Conservation (phyloP, 768 basidiomycete genomes). For the Boletus fagicola region DNA sequence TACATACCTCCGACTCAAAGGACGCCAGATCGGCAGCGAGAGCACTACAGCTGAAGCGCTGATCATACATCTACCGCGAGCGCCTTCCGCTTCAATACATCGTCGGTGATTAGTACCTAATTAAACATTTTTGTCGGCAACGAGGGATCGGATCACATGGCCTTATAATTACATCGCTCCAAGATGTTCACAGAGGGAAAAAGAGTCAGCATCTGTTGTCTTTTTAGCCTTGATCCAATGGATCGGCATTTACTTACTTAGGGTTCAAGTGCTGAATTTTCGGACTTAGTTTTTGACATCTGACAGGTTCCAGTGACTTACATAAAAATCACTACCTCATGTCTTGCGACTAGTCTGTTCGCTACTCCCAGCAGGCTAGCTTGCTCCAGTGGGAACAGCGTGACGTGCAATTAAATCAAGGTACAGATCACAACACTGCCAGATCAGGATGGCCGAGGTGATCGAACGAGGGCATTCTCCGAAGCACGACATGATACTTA, state of each 20-base stretch:
- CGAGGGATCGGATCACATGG: conserved; percentile 47
- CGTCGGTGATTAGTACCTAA: conserved; percentile 24
- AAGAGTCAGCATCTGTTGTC: too few species aligned
- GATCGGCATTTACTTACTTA: too few species aligned
- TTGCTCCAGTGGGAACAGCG: background rate
- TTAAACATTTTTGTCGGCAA: conserved; percentile 24
- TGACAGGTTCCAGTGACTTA: background rate
- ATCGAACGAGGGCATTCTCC: background rate
- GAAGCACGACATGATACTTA: background rate
- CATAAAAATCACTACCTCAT: background rate
- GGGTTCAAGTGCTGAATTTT: too few species aligned
- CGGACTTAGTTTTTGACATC: too few species aligned
- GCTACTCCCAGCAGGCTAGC: background rate
- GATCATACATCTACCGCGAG: too few species aligned
- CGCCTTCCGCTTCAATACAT: conserved; percentile 23
- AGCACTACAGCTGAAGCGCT: background rate
- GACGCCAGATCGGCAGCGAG: background rate
- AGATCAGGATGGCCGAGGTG: background rate
- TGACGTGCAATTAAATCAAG: background rate
- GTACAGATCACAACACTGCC: background rate
- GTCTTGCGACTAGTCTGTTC: background rate
- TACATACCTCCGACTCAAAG: background rate
- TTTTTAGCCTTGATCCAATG: too few species aligned
- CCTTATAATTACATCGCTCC: conserved; percentile 19
- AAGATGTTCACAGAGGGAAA: too few species aligned